Percentiles rank a stretch among this genome's conserved stretches.
Evolutionary conservation across 73 alveolate species (phyloP).

Genomic region (Tetrahymena borealis): DNA sequence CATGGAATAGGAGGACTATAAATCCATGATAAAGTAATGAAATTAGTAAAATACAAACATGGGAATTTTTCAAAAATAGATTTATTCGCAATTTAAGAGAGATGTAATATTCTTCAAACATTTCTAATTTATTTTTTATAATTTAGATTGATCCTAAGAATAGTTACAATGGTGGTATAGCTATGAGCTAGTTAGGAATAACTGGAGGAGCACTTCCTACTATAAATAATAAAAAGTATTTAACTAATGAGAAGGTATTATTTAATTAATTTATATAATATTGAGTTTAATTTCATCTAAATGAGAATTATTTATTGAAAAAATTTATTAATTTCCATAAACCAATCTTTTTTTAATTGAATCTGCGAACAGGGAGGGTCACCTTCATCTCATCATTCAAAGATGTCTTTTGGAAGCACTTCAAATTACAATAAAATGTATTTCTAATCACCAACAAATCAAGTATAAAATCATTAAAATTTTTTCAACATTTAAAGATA

Average conservation of each 20-base stretch:
- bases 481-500: not conserved
- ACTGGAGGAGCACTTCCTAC: not conserved
- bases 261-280: too few relatives aligned
- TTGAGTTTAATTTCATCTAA: too few relatives aligned
- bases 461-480: not conserved
- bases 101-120: not conserved
- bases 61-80: too few relatives aligned
- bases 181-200: not conserved
- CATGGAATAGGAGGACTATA: not conserved
- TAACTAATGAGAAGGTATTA: not conserved
- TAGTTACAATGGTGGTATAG: not conserved
- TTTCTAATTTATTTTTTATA: not conserved
- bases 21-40: not conserved
- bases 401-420: not conserved
- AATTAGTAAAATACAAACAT: too few relatives aligned
- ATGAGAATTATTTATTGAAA: too few relatives aligned
- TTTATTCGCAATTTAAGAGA: too few relatives aligned
- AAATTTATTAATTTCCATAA: too few relatives aligned
- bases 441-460: not conserved
- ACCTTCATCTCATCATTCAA: constrained; percentile 2
- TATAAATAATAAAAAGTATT: not conserved
- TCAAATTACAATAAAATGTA: not conserved
- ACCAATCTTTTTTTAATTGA: not conserved
- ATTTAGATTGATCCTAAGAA: not conserved
- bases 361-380: not conserved